phyloP scores from a whole-genome alignment of 2,329 filamentous ascomycete genomes.

The Xylaria sp. region DNA sequence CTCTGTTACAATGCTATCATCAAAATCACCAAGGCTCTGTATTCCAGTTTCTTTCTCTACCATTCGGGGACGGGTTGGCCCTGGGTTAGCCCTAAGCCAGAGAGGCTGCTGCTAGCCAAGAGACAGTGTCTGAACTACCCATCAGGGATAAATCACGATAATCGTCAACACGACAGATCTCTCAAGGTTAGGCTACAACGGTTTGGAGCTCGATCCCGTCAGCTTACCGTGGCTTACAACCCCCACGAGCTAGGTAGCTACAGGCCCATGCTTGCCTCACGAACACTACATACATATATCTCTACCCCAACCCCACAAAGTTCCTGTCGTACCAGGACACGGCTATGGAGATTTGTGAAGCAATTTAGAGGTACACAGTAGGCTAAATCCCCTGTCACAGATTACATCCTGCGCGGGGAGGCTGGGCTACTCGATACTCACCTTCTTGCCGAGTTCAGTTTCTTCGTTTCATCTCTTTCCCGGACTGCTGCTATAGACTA shows the following conservation, averaged over 20 bases:
- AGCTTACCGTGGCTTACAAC: conserved; percentile 4
- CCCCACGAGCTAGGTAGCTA: conserved; percentile 14
- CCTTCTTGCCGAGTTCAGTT: not conserved
- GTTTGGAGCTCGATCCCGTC: not conserved
- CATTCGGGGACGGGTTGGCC: no score
- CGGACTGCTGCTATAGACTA: not conserved
- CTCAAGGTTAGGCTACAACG: not conserved
- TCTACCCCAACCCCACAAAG: conserved; percentile 16
- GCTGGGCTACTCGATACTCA: not conserved
- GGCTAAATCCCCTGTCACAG: not conserved
- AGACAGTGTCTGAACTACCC: not conserved
- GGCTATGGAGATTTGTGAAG: conserved; percentile 13
- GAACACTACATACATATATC: not conserved
- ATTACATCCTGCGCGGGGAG: not conserved
- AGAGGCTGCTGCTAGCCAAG: no score
- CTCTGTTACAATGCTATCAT: not conserved
- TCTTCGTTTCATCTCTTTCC: not conserved
- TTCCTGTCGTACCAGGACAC: conserved; percentile 24
- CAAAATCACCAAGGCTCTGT: no score
- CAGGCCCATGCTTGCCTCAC: conserved; percentile 5
- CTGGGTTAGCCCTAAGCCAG: no score
- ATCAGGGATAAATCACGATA: not conserved
- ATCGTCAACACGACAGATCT: not conserved
- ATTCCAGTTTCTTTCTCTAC: no score
- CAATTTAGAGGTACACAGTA: not conserved